These are phyloP conservation scores for Apiospora koreana DNA, from an alignment of 2,329 filamentous ascomycete species.

Conservation along the genomic window DNA sequence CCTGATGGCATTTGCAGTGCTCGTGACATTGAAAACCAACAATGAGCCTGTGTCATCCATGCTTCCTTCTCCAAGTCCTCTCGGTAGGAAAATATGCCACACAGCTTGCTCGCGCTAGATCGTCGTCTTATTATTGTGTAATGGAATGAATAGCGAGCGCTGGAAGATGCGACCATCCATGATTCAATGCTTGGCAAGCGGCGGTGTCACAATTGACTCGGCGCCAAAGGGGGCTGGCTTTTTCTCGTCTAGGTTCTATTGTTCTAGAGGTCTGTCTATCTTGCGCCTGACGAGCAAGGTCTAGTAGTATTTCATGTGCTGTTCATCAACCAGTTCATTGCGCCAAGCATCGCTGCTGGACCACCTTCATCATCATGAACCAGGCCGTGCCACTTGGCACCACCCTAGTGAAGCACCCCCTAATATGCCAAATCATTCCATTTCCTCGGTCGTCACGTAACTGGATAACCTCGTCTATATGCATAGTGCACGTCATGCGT, in stretches of 20 bases:
- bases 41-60: neutral
- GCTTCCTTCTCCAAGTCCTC: neutral
- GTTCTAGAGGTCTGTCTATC: neutral
- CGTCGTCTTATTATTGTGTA: neutral
- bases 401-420: neutral
- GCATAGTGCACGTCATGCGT: conserved; percentile 2
- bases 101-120: neutral
- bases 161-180: neutral
- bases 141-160: neutral
- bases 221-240: neutral
- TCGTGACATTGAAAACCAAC: neutral
- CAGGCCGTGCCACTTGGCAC: neutral
- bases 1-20: neutral
- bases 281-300: neutral
- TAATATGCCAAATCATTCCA: neutral
- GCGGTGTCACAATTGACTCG: neutral
- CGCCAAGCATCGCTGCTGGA: neutral
- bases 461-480: neutral
- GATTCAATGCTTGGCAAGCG: neutral
- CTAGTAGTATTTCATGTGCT: neutral
- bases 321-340: neutral
- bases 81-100: neutral
- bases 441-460: neutral
- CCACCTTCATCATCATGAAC: neutral
- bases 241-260: neutral